These are phyloP conservation scores for Coprinopsis marcescibilis DNA, from an alignment of 768 basidiomycete species.

Conservation along the genomic window DNA sequence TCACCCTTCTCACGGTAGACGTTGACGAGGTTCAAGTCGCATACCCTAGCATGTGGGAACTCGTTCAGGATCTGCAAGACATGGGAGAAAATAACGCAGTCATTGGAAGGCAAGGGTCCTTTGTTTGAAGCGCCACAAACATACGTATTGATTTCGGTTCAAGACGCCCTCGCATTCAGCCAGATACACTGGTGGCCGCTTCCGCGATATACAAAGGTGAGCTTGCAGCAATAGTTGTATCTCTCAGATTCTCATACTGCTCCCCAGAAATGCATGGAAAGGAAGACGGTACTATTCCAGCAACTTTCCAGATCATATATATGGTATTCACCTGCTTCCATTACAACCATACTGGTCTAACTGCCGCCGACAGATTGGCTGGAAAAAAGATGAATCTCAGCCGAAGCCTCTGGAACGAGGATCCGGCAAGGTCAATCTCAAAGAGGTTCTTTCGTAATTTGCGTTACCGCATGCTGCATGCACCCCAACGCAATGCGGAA, in stretches of 20 bases:
- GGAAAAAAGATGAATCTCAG: constrained; percentile 40
- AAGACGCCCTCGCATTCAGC: constrained; percentile 63
- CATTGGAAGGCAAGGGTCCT: constrained; percentile 57
- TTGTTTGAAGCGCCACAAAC: neutral
- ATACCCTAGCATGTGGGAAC: constrained; percentile 95
- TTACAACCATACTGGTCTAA: neutral
- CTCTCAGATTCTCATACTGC: constrained; percentile 5
- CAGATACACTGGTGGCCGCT: constrained; percentile 87
- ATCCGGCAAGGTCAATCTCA: constrained; percentile 38
- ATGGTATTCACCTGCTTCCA: constrained; percentile 49
- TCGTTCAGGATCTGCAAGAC: constrained; percentile 86
- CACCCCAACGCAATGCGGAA: too few relatives aligned
- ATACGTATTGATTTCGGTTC: constrained; percentile 2
- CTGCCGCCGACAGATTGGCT: constrained; percentile 33
- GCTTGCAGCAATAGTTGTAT: constrained; percentile 11
- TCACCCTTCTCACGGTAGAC: constrained; percentile 91
- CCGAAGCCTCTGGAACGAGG: constrained; percentile 41
- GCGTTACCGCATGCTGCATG: too few relatives aligned
- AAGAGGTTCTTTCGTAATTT: constrained; percentile 33
- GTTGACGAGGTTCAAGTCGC: constrained; percentile 86
- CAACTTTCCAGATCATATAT: constrained; percentile 95
- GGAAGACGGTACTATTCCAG: constrained; percentile 80
- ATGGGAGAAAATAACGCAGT: constrained; percentile 98
- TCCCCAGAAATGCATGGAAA: constrained; percentile 73
- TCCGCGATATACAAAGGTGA: constrained; percentile 90